Conservation (phyloP, 1,284 basidiomycete species). For the Vanrija sp. region DNA sequence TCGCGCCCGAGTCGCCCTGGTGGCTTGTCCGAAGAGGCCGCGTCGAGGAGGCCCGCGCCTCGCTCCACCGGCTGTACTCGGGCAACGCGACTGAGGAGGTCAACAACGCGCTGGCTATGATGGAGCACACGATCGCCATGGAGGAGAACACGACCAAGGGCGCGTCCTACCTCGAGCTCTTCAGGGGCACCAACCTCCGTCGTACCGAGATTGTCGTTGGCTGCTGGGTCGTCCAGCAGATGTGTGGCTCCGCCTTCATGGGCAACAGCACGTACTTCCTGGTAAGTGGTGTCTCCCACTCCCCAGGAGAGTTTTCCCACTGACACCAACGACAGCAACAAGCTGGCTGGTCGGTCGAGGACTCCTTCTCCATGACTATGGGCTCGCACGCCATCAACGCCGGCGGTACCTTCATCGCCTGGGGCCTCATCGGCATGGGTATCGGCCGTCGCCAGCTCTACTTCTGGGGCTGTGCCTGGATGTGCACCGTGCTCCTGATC, state of each 20-base stretch:
- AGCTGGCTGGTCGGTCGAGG: neutral
- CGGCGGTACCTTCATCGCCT: slow-evolving; percentile 38
- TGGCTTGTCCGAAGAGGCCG: slow-evolving; percentile 34
- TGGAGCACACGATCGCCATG: slow-evolving; percentile 23
- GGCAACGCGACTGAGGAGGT: no score
- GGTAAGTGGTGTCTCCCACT: no score
- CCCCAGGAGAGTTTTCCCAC: no score
- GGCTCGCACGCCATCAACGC: slow-evolving; percentile 19
- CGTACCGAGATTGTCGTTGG: slow-evolving; percentile 39
- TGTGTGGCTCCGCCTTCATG: slow-evolving; percentile 19
- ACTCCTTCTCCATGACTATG: slow-evolving; percentile 1
- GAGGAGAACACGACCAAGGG: slow-evolving; percentile 15
- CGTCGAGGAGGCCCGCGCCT: slow-evolving; percentile 29
- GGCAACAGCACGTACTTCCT: slow-evolving; percentile 6
- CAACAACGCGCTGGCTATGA: slow-evolving; percentile 3
- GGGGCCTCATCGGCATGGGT: slow-evolving; percentile 34
- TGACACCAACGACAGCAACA: neutral
- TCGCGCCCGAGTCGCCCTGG: slow-evolving; percentile 32
- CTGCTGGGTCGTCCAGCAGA: slow-evolving; percentile 11
- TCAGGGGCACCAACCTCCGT: slow-evolving; percentile 49
- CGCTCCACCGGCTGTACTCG: slow-evolving; percentile 16
- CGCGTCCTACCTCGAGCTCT: slow-evolving; percentile 23
- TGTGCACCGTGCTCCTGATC: slow-evolving; percentile 46
- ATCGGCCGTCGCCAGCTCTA: slow-evolving; percentile 50
- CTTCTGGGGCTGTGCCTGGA: slow-evolving; percentile 44